A percentile compares a stretch with the other conserved stretches of the same genome.
These are phyloP conservation scores for Diospyros lotus DNA, from an alignment of 148 eudicot genomes.

Conservation along the genomic window DNA sequence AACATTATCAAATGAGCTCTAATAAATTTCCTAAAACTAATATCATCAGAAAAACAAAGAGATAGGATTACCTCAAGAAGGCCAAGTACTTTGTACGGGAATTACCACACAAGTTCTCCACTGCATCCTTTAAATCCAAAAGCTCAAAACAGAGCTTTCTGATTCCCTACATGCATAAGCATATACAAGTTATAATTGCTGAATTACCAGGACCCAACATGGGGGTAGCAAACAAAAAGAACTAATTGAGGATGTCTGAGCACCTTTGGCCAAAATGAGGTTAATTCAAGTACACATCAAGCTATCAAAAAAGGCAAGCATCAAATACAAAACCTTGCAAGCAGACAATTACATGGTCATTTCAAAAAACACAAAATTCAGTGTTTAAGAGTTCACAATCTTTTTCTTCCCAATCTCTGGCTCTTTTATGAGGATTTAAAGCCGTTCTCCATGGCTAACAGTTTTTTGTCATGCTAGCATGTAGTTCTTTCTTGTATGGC, in stretches of 20 bases:
- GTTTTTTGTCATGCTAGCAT: not conserved
- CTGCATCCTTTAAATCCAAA: constrained; percentile 96
- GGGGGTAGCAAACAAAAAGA: not conserved
- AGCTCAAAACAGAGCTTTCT: constrained; percentile 92
- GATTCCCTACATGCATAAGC: constrained; percentile 58
- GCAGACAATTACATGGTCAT: too few species aligned
- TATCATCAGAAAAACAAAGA: not conserved
- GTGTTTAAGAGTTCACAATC: too few species aligned
- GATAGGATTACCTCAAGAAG: constrained; percentile 61
- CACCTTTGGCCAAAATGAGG: not conserved
- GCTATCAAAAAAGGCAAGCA: too few species aligned
- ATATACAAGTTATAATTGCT: not conserved
- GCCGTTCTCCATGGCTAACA: not conserved
- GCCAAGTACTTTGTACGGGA: constrained; percentile 78
- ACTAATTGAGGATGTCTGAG: not conserved
- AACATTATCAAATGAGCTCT: too few species aligned
- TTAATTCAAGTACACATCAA: too few species aligned
- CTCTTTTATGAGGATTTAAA: not conserved
- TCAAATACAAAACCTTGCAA: too few species aligned
- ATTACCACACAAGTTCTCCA: constrained; percentile 89
- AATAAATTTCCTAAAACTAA: too few species aligned
- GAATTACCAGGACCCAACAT: not conserved
- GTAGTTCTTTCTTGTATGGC: not conserved
- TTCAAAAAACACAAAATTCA: too few species aligned
- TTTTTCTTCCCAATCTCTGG: too few species aligned